Base-by-base conservation (phyloP, 306 rosid genomes). In the Pueraria montana region DNA sequence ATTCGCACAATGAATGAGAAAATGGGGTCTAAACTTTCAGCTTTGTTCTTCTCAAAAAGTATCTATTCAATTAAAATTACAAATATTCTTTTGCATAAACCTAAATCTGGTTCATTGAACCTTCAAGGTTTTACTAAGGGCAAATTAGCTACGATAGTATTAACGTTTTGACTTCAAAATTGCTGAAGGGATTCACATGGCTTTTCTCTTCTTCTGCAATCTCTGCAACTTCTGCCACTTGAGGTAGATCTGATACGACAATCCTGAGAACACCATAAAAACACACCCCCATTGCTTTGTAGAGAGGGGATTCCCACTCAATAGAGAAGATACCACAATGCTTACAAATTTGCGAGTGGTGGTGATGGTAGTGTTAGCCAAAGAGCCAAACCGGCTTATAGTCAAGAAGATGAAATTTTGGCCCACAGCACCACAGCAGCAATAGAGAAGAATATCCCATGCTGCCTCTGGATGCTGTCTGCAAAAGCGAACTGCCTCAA, bases 401-500 rank as follows among this genome's bases (percentile, higher is more conserved):
- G 98, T 96, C 70, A 96, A 86, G 89, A 96, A 96, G 82, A 96
- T 96, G 80, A 96, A 96, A 72, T 96, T 96, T 90, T 94, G 99
- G 84, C 99, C 99, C 20, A 94, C 98, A 1, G 98, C 99, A 59
- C 99, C 99, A 77, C 99, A 96, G 34, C 96, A 94, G 67, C 99
- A 96, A 67, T 86, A 96, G 56, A 91, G 85, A 58, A 94, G 77
- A 65, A 94, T 94, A 87, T 96, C 98, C 97, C 97, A 94, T 56
- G 97, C 96, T 84, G 91, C 98, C 80, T 94, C 98, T 17, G 98
- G 98, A 85, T 96, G 91, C 75, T 79, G 88, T 84, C 81, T 82
- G 89, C 98, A 96, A 87, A 96, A 96, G 45, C 82, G 89, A 84
- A 96, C 87, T 36, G 98, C 97, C 77, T 90, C 97, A 65, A 67